Percentiles rank a stretch among this genome's conserved stretches.
phyloP scores from a whole-genome alignment of 495 filamentous ascomycete species.

The Platismatia glauca region DNA sequence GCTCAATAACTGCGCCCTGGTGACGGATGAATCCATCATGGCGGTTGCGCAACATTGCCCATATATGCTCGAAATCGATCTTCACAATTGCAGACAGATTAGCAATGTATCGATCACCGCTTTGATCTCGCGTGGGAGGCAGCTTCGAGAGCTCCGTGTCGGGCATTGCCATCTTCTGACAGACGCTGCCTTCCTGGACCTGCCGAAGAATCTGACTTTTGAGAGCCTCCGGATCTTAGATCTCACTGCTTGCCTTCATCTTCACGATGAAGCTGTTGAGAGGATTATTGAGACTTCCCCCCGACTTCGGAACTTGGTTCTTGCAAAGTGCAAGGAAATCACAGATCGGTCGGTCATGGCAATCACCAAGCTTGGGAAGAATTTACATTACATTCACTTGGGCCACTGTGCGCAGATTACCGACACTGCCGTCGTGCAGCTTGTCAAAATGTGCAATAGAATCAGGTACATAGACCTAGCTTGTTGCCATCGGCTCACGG shows the following conservation, averaged over 20 bases:
- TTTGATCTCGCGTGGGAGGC: conserved; percentile 63
- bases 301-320: conserved; percentile 80
- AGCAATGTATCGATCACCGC: conserved; percentile 72
- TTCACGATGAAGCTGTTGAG: conserved; percentile 79
- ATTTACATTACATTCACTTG: conserved; percentile 90
- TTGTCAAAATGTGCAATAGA: conserved; percentile 80
- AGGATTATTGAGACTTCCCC: conserved; percentile 80
- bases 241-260: conserved; percentile 71
- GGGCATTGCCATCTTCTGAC: conserved; percentile 75
- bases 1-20: conserved; percentile 75
- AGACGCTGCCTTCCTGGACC: conserved; percentile 73
- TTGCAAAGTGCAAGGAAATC: conserved; percentile 88
- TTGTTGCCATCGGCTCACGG: conserved; percentile 85
- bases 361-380: conserved; percentile 86
- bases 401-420: conserved; percentile 91
- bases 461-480: conserved; percentile 97
- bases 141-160: conserved; percentile 81
- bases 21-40: conserved; percentile 69
- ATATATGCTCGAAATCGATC: conserved; percentile 91
- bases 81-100: conserved; percentile 74
- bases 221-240: conserved; percentile 90
- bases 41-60: conserved; percentile 82
- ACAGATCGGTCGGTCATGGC: conserved; percentile 82
- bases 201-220: conserved; percentile 60
- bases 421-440: conserved; percentile 69